Evolutionary conservation across 1,284 basidiomycete genomes (phyloP).

Genomic region (Fomitopsis betulina): DNA sequence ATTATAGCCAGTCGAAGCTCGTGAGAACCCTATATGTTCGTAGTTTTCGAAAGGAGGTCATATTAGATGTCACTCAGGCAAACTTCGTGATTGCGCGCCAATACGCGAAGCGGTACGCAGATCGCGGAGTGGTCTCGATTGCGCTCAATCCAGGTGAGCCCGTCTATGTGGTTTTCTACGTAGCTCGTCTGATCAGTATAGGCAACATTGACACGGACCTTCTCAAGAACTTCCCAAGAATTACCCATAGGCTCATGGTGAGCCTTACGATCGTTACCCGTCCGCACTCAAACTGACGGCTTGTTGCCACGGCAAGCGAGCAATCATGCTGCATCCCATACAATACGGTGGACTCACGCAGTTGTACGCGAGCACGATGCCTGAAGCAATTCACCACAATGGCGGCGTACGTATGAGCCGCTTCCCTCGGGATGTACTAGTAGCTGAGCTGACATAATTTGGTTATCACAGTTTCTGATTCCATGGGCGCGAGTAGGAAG

Average conservation of each 20-base stretch:
- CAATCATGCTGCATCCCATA: conserved; percentile 12
- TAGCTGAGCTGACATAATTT: background rate
- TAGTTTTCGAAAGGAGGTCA: background rate
- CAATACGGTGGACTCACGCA: conserved; percentile 19
- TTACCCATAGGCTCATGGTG: too few species aligned
- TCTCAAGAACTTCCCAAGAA: background rate
- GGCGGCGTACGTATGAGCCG: conserved; percentile 15
- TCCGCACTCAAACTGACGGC: conserved; percentile 1
- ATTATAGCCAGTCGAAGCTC: conserved; percentile 28
- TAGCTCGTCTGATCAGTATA: conserved; percentile 5
- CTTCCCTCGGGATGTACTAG: background rate
- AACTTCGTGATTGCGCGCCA: conserved; percentile 45
- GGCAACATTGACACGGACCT: conserved; percentile 10
- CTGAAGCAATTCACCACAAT: conserved; percentile 17
- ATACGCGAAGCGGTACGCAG: conserved; percentile 42
- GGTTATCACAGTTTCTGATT: conserved; percentile 26
- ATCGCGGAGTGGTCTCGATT: conserved; percentile 45
- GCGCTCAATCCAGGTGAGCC: conserved; percentile 36
- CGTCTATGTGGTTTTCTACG: background rate
- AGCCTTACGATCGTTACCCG: conserved; percentile 1
- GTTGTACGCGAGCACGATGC: conserved; percentile 22
- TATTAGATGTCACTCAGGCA: conserved; percentile 27
- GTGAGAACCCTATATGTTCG: conserved; percentile 15
- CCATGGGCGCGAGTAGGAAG: conserved; percentile 32
- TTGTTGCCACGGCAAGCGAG: background rate